Evolutionary conservation across 2,329 filamentous ascomycete species (phyloP), one percentile per base, ranked within the genome.

Genomic region (Verticillium zaregamsianum): DNA sequence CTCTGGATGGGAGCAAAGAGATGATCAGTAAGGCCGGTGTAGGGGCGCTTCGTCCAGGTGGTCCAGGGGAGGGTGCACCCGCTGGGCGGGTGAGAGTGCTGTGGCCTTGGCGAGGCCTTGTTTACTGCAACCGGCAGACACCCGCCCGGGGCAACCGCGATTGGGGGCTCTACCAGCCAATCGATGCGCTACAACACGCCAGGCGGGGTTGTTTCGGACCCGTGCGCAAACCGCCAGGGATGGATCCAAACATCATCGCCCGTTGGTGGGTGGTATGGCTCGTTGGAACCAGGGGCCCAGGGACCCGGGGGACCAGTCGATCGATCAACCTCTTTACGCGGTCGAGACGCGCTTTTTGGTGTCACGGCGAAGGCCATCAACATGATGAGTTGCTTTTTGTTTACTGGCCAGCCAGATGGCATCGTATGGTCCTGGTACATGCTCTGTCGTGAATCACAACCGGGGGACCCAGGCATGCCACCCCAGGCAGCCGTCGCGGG

Each of bases 281-380:
- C 28, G 28, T 28, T 28, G 28, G 28, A 28, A 28, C 28, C 28
- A 6, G 28, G 28, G 28, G 28, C 28, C 28, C 28, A 25, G 25
- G 25, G 4, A 25, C 25, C 25, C 25, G 6, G 28, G 28, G 28
- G 5, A 28, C 28, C 28, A 28, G 28, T 28, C 28, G 28, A 28
- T 52, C 20, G 20, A 11, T 12, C 45, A 31, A 64, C 54, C 63
- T 64, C 64, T 66, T 65, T 63, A 66, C 64, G 63, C 64, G 64
- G 55, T 60, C 35, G n/a, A 35, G 63, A 64, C 64, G 63, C 63
- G 63, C 40, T 45, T 55, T 23, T 11, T 33, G 35, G 15, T 52
- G 20, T n/a, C 59, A 39, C 32, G 23, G 28, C 32, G 40, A 55
- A 35, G 59, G 60, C 59, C 61, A 55, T 58, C 40, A 35, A 32